Base-by-base conservation (phyloP, 2,329 filamentous ascomycete species). In the Scedosporium dehoogii region DNA sequence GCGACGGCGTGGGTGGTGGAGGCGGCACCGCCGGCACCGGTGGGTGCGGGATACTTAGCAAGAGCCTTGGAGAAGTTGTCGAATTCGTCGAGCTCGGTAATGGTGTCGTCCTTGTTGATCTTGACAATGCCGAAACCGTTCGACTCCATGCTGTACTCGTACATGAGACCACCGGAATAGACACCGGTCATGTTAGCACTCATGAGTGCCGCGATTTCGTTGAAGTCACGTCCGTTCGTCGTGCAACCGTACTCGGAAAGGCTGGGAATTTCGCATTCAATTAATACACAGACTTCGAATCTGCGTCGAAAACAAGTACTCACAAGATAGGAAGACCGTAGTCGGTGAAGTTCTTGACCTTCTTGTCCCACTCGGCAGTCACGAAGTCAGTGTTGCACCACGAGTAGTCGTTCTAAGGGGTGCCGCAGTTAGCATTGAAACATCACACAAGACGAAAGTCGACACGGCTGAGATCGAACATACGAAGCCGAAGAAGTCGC, bases 91-190 rank as follows among this genome's bases (percentile, higher is more conserved):
- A 81, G 76, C 66, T 88, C 82, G 38, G 76, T 77, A 63, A 89
- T 81, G 4, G 73, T 76, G 63, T 81, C 75, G 71, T 74, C 69
- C 66, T 81, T 82, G 57, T 74, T 71, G 70, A 94, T 79, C 63
- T 84, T 76, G 71, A 92, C 91, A 64, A 96, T 87, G 66, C 92
- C 93, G 75, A 86, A 97, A 56, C 87, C 81, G 77, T 87, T 91
- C 65, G 81, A 81, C 75, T 96, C 91, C 70, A 89, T 78, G 9
- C 89, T 87, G 80, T 96, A 99, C 77, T 97, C 92, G 78, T 97
- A 99, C 74, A 97, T 90, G 46, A 99, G 84, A 74, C 94, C 94
- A 70, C 94, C 94, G 48, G 92, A 97, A 84, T 96, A 97, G 70
- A 97, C 92, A 18, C 75, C 69, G 6, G 88, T 92, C 93, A 97